Evolutionary conservation across 2,329 filamentous ascomycete genomes (phyloP), one percentile per base, ranked within the genome.

Genomic region (Xylaria sp.): DNA sequence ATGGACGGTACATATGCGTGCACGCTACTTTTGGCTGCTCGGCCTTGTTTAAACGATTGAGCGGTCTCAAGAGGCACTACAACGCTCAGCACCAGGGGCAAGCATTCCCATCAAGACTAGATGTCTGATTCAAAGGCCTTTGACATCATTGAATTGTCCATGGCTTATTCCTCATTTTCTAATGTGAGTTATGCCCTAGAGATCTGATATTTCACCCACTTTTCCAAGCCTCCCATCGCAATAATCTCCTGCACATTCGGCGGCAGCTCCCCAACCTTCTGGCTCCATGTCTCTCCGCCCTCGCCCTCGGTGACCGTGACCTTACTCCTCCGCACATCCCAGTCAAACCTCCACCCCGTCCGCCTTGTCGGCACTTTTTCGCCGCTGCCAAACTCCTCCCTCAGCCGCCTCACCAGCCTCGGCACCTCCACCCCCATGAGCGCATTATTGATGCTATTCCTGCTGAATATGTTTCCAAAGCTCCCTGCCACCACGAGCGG

Each of bases 241-340:
- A 47, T 29, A 63, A 95, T 94, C 75, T 92, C 92, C 78, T 97
- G 94, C 62, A 97, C 91, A 75, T 95, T 97, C 0, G 91, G 89
- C 17, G 93, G 92, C 70, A 97, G 77, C 82, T 96, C 91, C 6
- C 92, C 92, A 0, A 97, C 93, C 80, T 91, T 92, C 77, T 96
- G 87, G 55, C 84, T 90, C 94, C 93, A 97, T 44, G 81, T 86
- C 63, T 84, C 76, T 0, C 91, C 92, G 49, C 84, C 83, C 61
- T 88, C 5, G 17, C 39, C 39, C 47, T 66, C 47, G 4, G 53
- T 59, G 11, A 69, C 38, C 1, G 10, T n/a, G 17, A 67, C 61
- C 2, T 49, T 51, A 5, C 31, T 47, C 0, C 67, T 38, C 0
- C 53, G 55, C 1, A 97, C 88, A 77, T 97, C 93, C 93, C 93